Evolutionary conservation across 352 stramenopile genomes (phyloP).

Genomic region (Phytophthora brassicae): DNA sequence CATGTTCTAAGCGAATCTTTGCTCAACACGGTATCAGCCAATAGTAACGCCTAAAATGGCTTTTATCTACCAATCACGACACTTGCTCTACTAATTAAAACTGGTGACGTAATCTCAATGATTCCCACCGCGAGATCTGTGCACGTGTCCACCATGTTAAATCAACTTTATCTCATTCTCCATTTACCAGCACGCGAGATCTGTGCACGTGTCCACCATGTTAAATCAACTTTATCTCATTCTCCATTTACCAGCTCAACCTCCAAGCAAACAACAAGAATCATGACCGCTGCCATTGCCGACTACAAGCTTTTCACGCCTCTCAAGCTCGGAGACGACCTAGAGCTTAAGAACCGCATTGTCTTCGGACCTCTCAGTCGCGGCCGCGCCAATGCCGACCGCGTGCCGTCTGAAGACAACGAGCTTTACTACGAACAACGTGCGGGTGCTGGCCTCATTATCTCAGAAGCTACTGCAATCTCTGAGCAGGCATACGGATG

Average conservation of each 20-base stretch:
- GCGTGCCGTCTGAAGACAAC: constrained; percentile 23
- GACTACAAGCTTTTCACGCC: constrained; percentile 45
- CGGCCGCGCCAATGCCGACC: constrained; percentile 21
- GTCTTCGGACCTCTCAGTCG: constrained; percentile 24
- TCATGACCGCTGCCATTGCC: constrained; percentile 17
- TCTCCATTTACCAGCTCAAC: constrained; percentile 11
- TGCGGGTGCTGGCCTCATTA: constrained; percentile 22
- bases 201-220: no score
- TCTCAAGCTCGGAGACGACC: constrained; percentile 34
- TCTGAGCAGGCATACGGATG: constrained; percentile 26
- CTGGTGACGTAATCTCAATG: no score
- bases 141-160: no score
- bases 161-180: no score
- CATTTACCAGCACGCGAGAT: no score
- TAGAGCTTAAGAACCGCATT: constrained; percentile 30
- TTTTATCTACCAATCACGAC: no score
- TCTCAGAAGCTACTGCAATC: constrained; percentile 16
- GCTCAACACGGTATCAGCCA: no score
- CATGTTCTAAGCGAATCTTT: no score
- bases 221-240: no score
- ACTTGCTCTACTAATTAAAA: no score
- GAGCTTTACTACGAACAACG: constrained; percentile 27
- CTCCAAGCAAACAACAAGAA: constrained; percentile 3
- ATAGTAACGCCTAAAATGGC: no score
- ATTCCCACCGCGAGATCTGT: no score